A percentile compares a stretch with the other conserved stretches of the same genome.
Conservation (phyloP, 2,329 filamentous ascomycete species). For the Aureobasidium leucospermi region DNA sequence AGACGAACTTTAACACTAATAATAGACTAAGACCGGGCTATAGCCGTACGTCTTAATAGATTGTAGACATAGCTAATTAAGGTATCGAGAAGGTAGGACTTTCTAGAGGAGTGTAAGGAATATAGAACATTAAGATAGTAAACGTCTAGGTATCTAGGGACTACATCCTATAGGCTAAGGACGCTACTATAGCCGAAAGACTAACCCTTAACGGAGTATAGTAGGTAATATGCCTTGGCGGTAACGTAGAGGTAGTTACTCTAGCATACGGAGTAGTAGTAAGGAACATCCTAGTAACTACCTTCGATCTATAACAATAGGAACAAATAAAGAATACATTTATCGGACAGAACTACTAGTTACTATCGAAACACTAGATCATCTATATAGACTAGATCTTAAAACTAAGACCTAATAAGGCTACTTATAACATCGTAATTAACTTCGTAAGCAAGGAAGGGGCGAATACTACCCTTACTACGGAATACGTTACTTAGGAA, state of each 20-base stretch:
- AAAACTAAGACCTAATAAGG: neutral
- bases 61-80: too few species aligned
- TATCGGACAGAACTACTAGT: too few species aligned
- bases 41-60: neutral
- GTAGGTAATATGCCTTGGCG: neutral
- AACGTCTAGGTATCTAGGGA: neutral
- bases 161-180: too few species aligned
- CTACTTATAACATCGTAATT: neutral
- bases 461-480: neutral
- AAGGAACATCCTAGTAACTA: neutral
- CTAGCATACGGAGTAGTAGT: neutral
- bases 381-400: too few species aligned
- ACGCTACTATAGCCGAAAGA: neutral
- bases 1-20: slow-evolving; percentile 1
- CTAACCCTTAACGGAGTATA: neutral
- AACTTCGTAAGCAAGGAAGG: neutral
- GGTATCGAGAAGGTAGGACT: too few species aligned
- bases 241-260: neutral
- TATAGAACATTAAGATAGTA: neutral
- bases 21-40: neutral
- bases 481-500: neutral
- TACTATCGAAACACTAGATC: too few species aligned
- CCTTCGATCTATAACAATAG: neutral
- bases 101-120: too few species aligned
- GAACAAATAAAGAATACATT: too few species aligned